Conservation (phyloP, 1,284 basidiomycete genomes). For the Sporisorium graminicola region DNA sequence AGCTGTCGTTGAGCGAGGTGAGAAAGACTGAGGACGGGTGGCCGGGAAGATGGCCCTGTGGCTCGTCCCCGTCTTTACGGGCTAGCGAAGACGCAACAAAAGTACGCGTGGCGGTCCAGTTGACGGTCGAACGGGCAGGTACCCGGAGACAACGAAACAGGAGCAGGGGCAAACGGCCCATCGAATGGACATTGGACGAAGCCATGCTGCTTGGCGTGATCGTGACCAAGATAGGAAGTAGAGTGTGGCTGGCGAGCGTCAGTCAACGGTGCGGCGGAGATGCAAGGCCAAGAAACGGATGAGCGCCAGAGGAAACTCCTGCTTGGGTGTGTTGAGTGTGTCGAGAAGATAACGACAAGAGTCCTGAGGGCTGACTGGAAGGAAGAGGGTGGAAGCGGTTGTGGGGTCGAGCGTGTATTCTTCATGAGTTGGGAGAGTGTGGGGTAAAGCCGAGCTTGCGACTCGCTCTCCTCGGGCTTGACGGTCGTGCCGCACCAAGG, state of each 20-base stretch:
- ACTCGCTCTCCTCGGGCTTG: not conserved
- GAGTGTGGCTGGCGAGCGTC: not conserved
- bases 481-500: not conserved
- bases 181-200: slow-evolving; percentile 7
- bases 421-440: not conserved
- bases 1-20: slow-evolving; percentile 57
- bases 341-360: no score
- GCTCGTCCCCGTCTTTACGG: slow-evolving; percentile 40
- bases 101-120: slow-evolving; percentile 1
- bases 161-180: slow-evolving; percentile 14
- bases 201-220: slow-evolving; percentile 7
- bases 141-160: slow-evolving; percentile 8
- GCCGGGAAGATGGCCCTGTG: slow-evolving; percentile 58
- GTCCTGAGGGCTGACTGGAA: no score
- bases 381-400: not conserved
- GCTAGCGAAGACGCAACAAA: slow-evolving; percentile 20
- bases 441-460: not conserved
- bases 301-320: no score
- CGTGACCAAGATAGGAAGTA: not conserved
- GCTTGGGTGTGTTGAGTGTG: no score
- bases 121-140: not conserved
- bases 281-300: not conserved
- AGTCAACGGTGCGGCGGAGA: not conserved
- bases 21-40: slow-evolving; percentile 59
- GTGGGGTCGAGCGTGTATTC: not conserved